Base-by-base conservation (phyloP, 805 yeast species). In the Suhomyces sp. region DNA sequence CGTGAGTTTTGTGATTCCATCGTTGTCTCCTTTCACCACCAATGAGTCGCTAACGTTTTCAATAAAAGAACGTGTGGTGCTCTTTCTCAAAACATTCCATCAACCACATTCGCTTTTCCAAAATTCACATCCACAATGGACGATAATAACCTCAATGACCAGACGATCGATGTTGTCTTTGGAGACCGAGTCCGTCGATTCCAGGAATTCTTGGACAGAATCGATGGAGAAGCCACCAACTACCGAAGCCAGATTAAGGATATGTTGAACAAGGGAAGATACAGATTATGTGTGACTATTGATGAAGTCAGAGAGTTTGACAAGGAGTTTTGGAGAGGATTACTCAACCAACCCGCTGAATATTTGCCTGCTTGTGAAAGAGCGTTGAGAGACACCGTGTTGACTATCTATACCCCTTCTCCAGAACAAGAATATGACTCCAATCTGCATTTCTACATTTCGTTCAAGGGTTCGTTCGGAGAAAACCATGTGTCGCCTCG, bases 381-480 rank as follows among this genome's bases (percentile, higher is more conserved):
- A 37, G 97, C 96, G 1, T 65, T 93, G 26, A 72, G 84, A 39
- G 96, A 88, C 42, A 74, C 88, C 9, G 87, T 90, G 8, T 61
- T 76, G 53, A 79, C 90, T 0, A 72, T 88, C 18, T 79, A 82
- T 50, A 87, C 83, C 52, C 79, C 80, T 3, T 68, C 68, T 15
- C 74, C 76, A 41, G 43, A 33, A 25, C 62, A 72, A 31, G 73
- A 74, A n/a, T 56, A 74, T 30, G 79, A 73, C 40, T 78, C 77
- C 25, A 74, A 78, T 44, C 79, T 80, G 43, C 77, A 73, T 39
- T 85, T 82, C 56, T 81, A 83, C 50, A 60, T 93, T 11, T 83
- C 90, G 0, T 88, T 91, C 63, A 79, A 76, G 48, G 98, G 98
- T 35, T 81, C 97, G 0, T 88, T 93, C 60, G 98, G 98, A 36